Percentiles rank a stretch among this genome's conserved stretches.
Conservation (phyloP, 1,284 basidiomycete genomes). For the Pascua guehoae region DNA sequence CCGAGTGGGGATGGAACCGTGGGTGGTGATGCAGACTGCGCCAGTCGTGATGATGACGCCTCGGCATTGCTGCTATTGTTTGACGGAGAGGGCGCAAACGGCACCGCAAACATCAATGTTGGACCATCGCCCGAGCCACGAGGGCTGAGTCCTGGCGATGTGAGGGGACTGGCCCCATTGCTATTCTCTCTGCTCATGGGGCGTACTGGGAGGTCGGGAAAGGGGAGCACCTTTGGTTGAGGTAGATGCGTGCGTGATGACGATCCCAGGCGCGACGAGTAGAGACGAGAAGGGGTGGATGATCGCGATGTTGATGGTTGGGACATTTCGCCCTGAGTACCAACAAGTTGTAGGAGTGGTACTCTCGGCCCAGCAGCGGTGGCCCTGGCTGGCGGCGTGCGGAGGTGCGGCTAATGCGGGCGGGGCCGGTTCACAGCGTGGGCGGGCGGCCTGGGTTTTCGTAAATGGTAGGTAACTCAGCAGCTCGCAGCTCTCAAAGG, state of each 20-base stretch:
- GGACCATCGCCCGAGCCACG: too few species aligned
- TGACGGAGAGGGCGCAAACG: neutral
- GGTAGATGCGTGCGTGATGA: slow-evolving; percentile 13
- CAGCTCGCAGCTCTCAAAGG: too few species aligned
- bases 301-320: slow-evolving; percentile 10
- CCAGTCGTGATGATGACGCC: too few species aligned
- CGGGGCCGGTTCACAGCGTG: too few species aligned
- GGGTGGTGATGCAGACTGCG: neutral
- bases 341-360: too few species aligned
- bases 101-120: too few species aligned
- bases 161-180: slow-evolving; percentile 7
- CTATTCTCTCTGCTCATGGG: slow-evolving; percentile 12
- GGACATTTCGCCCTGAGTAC: slow-evolving; percentile 3
- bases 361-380: too few species aligned
- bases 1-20: neutral
- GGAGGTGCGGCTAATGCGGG: too few species aligned
- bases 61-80: slow-evolving; percentile 1
- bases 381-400: too few species aligned
- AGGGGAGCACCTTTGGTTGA: slow-evolving; percentile 22
- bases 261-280: slow-evolving; percentile 11
- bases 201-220: slow-evolving; percentile 18
- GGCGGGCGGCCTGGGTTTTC: too few species aligned
- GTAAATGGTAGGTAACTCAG: too few species aligned
- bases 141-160: slow-evolving; percentile 2
- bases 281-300: slow-evolving; percentile 17